Conservation (phyloP, 306 rosid species). For the Heteromeles arbutifolia region DNA sequence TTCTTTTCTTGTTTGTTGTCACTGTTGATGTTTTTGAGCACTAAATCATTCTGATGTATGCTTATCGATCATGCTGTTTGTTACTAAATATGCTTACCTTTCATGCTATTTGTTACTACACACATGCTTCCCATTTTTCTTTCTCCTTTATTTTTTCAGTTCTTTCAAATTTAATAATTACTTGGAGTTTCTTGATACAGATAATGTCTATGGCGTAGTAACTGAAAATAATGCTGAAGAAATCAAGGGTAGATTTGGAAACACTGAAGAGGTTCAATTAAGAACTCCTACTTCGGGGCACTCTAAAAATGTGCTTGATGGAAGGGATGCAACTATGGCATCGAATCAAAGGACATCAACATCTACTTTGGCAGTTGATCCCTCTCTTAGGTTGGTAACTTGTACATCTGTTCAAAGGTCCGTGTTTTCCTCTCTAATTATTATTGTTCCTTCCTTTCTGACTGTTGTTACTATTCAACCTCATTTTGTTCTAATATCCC, state of each 20-base stretch:
- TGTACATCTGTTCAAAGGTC: neutral
- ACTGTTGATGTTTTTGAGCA: neutral
- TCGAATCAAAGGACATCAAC: slow-evolving; percentile 23
- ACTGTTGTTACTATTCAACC: neutral
- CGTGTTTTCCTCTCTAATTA: neutral
- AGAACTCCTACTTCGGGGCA: slow-evolving; percentile 10
- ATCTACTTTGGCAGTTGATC: slow-evolving; percentile 27
- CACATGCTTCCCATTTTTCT: neutral
- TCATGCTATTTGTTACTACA: neutral
- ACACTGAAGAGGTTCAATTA: slow-evolving; percentile 23
- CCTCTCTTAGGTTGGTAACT: slow-evolving; percentile 41
- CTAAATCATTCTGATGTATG: neutral
- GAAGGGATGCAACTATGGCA: slow-evolving; percentile 15
- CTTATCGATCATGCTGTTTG: neutral
- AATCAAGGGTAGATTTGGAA: slow-evolving; percentile 27
- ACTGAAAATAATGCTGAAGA: slow-evolving; percentile 32
- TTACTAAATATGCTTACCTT: neutral
- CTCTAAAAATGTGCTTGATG: slow-evolving; percentile 21
- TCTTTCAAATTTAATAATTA: slow-evolving; percentile 21
- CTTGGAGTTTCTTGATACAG: slow-evolving; percentile 37
- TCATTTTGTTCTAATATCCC: neutral
- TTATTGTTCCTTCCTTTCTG: neutral
- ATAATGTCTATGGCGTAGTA: slow-evolving; percentile 24
- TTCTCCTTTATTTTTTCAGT: neutral
- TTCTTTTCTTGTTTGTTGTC: neutral